phyloP scores from a whole-genome alignment of 2,329 filamentous ascomycete genomes.

The Pseudocercospora cruenta region DNA sequence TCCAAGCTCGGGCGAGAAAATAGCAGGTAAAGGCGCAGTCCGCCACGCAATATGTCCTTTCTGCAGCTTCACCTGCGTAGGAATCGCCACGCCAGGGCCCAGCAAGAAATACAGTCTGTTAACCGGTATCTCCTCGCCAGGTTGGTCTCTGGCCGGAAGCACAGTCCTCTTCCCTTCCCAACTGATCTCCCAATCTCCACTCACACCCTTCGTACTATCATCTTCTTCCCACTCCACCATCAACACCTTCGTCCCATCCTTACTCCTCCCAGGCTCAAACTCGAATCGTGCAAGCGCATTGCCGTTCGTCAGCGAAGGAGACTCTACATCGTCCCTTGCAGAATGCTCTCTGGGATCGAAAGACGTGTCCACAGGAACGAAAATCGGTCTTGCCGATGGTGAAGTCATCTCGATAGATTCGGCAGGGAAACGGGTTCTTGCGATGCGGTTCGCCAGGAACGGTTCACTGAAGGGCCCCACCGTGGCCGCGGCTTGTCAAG shows the following conservation, averaged over 20 bases:
- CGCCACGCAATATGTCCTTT: constrained; percentile 55
- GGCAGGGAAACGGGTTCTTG: not conserved
- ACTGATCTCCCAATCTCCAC: constrained; percentile 72
- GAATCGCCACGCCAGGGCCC: constrained; percentile 71
- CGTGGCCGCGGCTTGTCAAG: not conserved
- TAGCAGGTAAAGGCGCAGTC: constrained; percentile 81
- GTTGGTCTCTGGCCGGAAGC: constrained; percentile 65
- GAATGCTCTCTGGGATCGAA: constrained; percentile 29
- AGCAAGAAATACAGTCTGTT: constrained; percentile 80
- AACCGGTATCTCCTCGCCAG: constrained; percentile 38
- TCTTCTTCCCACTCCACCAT: constrained; percentile 89
- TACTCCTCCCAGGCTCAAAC: constrained; percentile 73
- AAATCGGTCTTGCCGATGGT: constrained; percentile 35
- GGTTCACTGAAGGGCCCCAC: not conserved
- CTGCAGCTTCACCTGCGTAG: constrained; percentile 69
- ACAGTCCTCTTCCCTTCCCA: constrained; percentile 80
- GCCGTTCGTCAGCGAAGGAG: constrained; percentile 52
- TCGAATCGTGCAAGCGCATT: constrained; percentile 82
- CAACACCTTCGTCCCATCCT: constrained; percentile 82
- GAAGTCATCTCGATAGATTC: constrained; percentile 7
- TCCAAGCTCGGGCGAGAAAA: constrained; percentile 78
- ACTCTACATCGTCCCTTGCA: constrained; percentile 40
- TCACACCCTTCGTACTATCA: constrained; percentile 52
- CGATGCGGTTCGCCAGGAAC: constrained; percentile 7
- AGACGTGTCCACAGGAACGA: constrained; percentile 48